phyloP scores from a whole-genome alignment of 176 grass and related monocot species.

The Tillandsia leiboldiana region DNA sequence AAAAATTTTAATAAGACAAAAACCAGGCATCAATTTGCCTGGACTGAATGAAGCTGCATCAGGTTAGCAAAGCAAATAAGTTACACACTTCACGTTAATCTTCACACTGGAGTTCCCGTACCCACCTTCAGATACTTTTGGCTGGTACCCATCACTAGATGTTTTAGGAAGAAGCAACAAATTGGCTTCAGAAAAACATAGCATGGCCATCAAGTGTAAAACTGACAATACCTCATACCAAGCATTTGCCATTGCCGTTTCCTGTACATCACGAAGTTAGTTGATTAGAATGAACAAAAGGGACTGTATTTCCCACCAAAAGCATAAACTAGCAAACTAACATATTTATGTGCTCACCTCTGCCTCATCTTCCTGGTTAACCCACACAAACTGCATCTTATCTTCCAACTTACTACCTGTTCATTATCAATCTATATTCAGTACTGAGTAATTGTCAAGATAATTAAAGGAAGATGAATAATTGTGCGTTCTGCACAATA shows the following conservation, averaged over 20 bases:
- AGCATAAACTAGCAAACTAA: not conserved
- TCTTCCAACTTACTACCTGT: conserved; percentile 14
- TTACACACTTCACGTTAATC: too few relatives aligned
- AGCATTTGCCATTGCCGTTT: conserved; percentile 19
- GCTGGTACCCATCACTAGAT: conserved; percentile 2
- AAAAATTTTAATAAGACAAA: too few relatives aligned
- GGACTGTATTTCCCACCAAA: not conserved
- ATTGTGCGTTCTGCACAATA: not conserved
- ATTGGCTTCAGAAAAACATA: conserved; percentile 22
- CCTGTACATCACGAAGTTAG: conserved; percentile 2
- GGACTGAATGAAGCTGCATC: not conserved
- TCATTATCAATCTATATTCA: conserved; percentile 10
- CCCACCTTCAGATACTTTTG: conserved; percentile 16
- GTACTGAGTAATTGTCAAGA: conserved; percentile 3
- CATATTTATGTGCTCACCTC: not conserved
- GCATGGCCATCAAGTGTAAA: conserved; percentile 25
- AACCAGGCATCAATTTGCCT: too few relatives aligned
- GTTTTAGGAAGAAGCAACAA: conserved; percentile 22
- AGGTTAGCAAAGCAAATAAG: not conserved
- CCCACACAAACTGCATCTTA: conserved; percentile 16
- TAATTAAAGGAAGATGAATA: conserved; percentile 2
- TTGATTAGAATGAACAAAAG: not conserved
- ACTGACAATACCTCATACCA: conserved; percentile 29
- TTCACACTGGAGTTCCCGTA: not conserved
- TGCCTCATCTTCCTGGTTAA: conserved; percentile 18